Evolutionary conservation across 139 green algal species (phyloP).

Genomic region (Chlamydomonas eustigma): DNA sequence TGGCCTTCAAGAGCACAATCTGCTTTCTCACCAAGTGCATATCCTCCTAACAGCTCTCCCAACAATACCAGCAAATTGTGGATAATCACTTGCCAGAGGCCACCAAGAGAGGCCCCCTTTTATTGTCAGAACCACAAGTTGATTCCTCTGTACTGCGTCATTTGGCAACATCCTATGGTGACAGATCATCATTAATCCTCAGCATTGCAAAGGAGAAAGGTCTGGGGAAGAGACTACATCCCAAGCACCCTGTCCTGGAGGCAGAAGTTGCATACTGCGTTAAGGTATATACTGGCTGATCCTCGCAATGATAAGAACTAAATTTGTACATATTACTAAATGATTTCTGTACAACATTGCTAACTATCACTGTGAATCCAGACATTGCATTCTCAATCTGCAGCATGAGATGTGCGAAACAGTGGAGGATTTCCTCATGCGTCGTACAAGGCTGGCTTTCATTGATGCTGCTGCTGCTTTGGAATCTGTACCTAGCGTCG

Average conservation of each 20-base stretch:
- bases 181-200: slow-evolving; percentile 64
- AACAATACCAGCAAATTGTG: too few species aligned
- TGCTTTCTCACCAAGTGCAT: too few species aligned
- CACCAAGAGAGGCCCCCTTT: too few species aligned
- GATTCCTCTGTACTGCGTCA: slow-evolving; percentile 49
- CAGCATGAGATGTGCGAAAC: slow-evolving; percentile 77
- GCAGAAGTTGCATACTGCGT: slow-evolving; percentile 76
- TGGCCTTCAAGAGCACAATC: too few species aligned
- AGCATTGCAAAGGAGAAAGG: background rate
- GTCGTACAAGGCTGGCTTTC: slow-evolving; percentile 91
- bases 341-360: too few species aligned
- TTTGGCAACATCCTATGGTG: slow-evolving; percentile 82
- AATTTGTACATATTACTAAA: too few species aligned
- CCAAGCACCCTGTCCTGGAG: slow-evolving; percentile 87
- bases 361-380: background rate
- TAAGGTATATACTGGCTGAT: slow-evolving; percentile 12
- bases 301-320: too few species aligned
- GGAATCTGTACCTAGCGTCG: slow-evolving; percentile 71
- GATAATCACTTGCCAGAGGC: too few species aligned
- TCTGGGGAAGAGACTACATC: slow-evolving; percentile 54
- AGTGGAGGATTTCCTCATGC: slow-evolving; percentile 87
- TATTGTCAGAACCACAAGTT: background rate
- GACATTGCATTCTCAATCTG: background rate
- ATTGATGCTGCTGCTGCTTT: slow-evolving; percentile 75
- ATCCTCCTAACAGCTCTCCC: too few species aligned